Conservation (phyloP, 768 basidiomycete genomes). For the Fomitopsis serialis region DNA sequence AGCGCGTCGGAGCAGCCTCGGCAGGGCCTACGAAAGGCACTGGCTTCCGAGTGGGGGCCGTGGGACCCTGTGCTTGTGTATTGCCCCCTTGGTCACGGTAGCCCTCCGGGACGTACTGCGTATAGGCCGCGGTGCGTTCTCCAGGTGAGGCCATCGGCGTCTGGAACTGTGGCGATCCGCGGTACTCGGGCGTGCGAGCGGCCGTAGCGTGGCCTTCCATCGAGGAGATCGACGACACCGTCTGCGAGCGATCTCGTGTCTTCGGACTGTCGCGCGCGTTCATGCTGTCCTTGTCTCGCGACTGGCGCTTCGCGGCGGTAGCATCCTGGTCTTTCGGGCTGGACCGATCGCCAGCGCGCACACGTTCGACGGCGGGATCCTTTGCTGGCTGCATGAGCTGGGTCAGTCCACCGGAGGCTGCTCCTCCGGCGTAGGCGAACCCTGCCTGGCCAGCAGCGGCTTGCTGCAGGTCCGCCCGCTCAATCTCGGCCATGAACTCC, state of each 20-base stretch:
- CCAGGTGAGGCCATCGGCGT: conserved; percentile 43
- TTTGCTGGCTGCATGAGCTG: conserved; percentile 11
- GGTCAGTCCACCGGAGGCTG: conserved; percentile 33
- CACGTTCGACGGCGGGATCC: conserved; percentile 49
- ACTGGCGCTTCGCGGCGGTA: conserved; percentile 15
- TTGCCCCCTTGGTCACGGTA: conserved; percentile 8
- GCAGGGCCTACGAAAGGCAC: conserved; percentile 8
- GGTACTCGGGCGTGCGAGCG: conserved; percentile 46
- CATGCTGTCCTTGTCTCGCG: conserved; percentile 19
- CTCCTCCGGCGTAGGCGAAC: conserved; percentile 43
- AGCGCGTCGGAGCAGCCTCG: conserved; percentile 13
- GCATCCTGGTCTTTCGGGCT: conserved; percentile 51
- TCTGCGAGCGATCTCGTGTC: conserved; percentile 26
- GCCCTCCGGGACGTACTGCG: conserved; percentile 34
- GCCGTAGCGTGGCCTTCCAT: conserved; percentile 2
- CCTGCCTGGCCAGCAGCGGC: conserved; percentile 34
- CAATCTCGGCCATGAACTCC: conserved; percentile 66
- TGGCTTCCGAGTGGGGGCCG: conserved; percentile 17
- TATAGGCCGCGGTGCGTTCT: conserved; percentile 40
- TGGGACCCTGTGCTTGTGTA: conserved; percentile 4
- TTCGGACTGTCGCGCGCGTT: conserved; percentile 34
- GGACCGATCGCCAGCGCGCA: conserved; percentile 44
- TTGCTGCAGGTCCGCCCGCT: conserved; percentile 63
- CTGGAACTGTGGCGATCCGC: conserved; percentile 34
- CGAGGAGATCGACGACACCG: conserved; percentile 25